Evolutionary conservation across 352 stramenopile genomes (phyloP).

Genomic region (Globisporangium middletonii): DNA sequence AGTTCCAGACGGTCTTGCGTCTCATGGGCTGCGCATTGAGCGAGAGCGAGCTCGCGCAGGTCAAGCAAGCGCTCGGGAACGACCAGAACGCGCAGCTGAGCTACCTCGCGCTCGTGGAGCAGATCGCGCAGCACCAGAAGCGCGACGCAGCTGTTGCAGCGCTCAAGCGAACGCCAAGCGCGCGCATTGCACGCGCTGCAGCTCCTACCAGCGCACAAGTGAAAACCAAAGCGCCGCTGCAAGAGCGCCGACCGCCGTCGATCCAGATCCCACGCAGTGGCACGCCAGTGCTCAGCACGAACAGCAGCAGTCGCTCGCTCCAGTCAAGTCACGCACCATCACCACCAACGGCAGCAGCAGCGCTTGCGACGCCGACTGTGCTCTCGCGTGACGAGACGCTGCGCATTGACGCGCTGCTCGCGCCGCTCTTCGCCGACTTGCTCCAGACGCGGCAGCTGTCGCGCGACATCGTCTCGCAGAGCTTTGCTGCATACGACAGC

Average conservation of each 20-base stretch:
- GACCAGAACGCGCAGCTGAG: slow-evolving; percentile 34
- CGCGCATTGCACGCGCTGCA: neutral
- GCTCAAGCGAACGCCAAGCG: neutral
- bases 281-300: neutral
- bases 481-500: slow-evolving; percentile 57
- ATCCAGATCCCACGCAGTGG: neutral
- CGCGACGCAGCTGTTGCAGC: slow-evolving; percentile 1
- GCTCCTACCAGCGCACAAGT: neutral
- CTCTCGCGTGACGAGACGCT: slow-evolving; percentile 37
- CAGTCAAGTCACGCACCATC: neutral
- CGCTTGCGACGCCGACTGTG: neutral
- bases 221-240: neutral
- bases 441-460: slow-evolving; percentile 33
- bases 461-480: slow-evolving; percentile 20
- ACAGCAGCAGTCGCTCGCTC: neutral
- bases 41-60: slow-evolving; percentile 38
- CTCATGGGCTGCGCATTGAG: slow-evolving; percentile 64
- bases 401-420: slow-evolving; percentile 34
- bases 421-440: slow-evolving; percentile 44
- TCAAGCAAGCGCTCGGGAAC: slow-evolving; percentile 46
- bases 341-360: neutral
- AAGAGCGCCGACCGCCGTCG: neutral
- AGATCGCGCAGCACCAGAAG: slow-evolving; percentile 36
- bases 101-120: slow-evolving; percentile 41
- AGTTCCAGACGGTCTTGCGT: slow-evolving; percentile 74